Evolutionary conservation across 345 rosid genomes (phyloP).

Genomic region (Durio zibethinus): DNA sequence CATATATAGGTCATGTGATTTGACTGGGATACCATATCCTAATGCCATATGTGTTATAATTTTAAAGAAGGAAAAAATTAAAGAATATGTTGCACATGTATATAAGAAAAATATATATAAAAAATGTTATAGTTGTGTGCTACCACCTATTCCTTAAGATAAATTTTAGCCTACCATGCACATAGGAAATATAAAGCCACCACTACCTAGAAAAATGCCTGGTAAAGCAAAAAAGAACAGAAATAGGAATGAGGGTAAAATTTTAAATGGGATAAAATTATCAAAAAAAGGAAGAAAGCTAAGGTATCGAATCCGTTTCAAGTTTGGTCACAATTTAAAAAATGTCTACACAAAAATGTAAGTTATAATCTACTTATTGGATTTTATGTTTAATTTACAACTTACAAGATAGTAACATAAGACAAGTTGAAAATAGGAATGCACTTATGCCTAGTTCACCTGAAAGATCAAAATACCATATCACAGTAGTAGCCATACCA

Average conservation of each 20-base stretch:
- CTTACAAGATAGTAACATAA: no score
- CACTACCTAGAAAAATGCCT: neutral
- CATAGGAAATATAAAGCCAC: neutral
- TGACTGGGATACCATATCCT: neutral
- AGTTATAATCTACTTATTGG: no score
- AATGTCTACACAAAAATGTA: no score
- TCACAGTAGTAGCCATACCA: no score
- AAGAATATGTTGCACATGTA: neutral
- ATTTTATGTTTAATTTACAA: no score
- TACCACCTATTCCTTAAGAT: neutral
- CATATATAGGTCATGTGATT: neutral
- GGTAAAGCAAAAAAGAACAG: neutral
- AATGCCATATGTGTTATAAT: neutral
- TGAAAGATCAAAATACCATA: no score
- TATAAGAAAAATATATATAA: neutral
- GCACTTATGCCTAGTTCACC: no score
- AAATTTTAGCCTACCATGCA: neutral
- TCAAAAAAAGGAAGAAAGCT: neutral
- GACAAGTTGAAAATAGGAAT: no score
- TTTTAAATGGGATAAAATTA: no score
- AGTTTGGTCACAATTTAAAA: neutral
- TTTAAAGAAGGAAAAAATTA: neutral
- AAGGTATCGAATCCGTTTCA: neutral
- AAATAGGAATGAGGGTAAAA: neutral
- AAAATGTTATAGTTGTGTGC: neutral